Evolutionary conservation across 345 rosid genomes (phyloP).

Genomic region (Syzygium aqueum): DNA sequence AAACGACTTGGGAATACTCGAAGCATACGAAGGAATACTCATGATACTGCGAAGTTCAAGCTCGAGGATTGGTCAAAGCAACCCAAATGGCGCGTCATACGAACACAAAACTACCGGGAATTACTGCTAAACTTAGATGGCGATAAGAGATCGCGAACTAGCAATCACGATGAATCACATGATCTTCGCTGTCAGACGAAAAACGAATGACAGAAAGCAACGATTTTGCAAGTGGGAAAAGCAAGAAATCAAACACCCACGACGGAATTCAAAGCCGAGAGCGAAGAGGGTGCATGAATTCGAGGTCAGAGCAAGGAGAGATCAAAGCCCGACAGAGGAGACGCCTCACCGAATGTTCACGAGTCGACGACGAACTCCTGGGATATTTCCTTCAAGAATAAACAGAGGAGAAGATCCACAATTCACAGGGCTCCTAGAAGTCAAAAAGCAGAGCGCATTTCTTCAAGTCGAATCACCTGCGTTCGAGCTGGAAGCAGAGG

Average conservation of each 20-base stretch:
- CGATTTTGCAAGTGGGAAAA: background rate
- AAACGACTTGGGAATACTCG: constrained; percentile 57
- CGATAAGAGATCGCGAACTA: background rate
- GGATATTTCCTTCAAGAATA: background rate
- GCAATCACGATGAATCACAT: background rate
- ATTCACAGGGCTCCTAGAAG: background rate
- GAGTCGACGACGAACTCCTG: background rate
- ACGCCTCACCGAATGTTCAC: background rate
- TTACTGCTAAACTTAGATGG: background rate
- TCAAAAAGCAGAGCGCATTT: background rate
- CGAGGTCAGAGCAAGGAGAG: background rate
- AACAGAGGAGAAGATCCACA: background rate
- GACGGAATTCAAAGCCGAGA: background rate
- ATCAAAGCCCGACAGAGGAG: background rate
- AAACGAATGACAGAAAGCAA: background rate
- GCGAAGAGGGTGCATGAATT: background rate
- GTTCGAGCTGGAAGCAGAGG: background rate
- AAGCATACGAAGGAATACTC: constrained; percentile 42
- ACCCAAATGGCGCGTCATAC: background rate
- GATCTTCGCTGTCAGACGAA: background rate
- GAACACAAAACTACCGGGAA: background rate
- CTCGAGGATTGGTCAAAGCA: background rate
- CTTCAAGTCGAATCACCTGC: background rate
- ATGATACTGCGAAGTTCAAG: constrained; percentile 22
- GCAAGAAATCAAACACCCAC: background rate